Base-by-base conservation (phyloP, 306 rosid genomes). In the Fragaria nilgerrensis region DNA sequence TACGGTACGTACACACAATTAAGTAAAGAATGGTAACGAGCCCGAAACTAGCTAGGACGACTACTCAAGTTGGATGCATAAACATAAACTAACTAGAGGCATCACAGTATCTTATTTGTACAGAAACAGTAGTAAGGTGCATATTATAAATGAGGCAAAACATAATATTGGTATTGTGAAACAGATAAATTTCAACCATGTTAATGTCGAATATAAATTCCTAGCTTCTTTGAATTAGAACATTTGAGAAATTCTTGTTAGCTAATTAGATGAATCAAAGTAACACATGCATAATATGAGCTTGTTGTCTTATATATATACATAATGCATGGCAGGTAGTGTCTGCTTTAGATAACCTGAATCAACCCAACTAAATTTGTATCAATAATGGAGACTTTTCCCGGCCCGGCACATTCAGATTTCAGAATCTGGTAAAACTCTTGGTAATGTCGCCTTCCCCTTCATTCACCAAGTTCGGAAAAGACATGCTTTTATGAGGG, bases 271-370 rank as follows among this genome's bases (percentile, higher is more conserved):
- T 66, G 47, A 3, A 66, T 66, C 3, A 32, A 23, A 63, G 1
- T 32, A 63, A 63, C n/a, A 10, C 48, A 36, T 66, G 68, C 9
- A 29, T 32, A 45, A 19, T 49, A 70, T 39, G 75, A 39, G 50
- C 53, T 19, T 19, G 29, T 23, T n/a, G 2, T 73, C 23, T 58
- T 34, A 29, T 65, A 74, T 75, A 25, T 0, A 32, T 32, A 27
- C 27, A 2, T 32, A 32, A 32, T 32, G 36, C 36, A 68, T 50
- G 63, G 71, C 83, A 94, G 98, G 85, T 91, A 64, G 90, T 90
- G 9, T 61, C 83, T 61, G 89, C 82, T 74, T 79, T 94, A 44
- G 73, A 63, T 20, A 47, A 41, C 58, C 82, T 90, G 45, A 75
- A 79, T 11, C 87, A 86, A 52, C 86, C 88, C 8, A 70, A 82